Conservation (phyloP, 768 basidiomycete genomes). For the Lepiota venenata region DNA sequence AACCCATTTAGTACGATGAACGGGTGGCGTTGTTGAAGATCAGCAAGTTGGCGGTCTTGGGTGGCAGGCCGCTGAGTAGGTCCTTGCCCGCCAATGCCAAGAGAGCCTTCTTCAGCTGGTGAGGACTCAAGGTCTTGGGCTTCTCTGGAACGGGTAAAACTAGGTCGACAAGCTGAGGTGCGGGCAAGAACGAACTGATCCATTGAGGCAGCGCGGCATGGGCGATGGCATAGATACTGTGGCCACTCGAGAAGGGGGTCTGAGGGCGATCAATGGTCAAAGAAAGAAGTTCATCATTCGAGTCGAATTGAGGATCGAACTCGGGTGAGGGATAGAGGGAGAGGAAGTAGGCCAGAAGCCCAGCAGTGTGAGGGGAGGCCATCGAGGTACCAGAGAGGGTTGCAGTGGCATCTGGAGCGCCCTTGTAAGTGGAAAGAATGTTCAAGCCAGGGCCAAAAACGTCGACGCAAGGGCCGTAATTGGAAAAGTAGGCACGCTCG, state of each 20-base stretch:
- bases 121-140: conserved; percentile 52
- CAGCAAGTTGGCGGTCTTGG: conserved; percentile 63
- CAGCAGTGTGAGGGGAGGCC: conserved; percentile 92
- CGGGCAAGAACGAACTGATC: conserved; percentile 55
- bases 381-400: conserved; percentile 91
- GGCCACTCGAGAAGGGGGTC: conserved; percentile 14
- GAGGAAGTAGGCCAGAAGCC: conserved; percentile 88
- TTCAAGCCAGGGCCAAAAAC: conserved; percentile 91
- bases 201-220: conserved; percentile 56
- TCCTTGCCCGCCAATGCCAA: conserved; percentile 53
- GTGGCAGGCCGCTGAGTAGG: conserved; percentile 46
- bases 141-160: conserved; percentile 39
- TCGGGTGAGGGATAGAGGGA: conserved; percentile 74
- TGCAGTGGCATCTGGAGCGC: conserved; percentile 53
- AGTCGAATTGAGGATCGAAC: conserved; percentile 51
- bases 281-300: conserved; percentile 33
- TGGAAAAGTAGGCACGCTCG: conserved; percentile 89
- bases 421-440: conserved; percentile 87
- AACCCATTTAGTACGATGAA: not conserved
- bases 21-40: conserved; percentile 78
- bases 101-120: conserved; percentile 75
- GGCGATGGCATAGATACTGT: conserved; percentile 45
- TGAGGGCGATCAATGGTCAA: conserved; percentile 29
- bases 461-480: conserved; percentile 88
- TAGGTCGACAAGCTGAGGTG: conserved; percentile 41